These are phyloP conservation scores for Diaporthe citriasiana DNA, from an alignment of 2,329 filamentous ascomycete genomes.

Conservation along the genomic window DNA sequence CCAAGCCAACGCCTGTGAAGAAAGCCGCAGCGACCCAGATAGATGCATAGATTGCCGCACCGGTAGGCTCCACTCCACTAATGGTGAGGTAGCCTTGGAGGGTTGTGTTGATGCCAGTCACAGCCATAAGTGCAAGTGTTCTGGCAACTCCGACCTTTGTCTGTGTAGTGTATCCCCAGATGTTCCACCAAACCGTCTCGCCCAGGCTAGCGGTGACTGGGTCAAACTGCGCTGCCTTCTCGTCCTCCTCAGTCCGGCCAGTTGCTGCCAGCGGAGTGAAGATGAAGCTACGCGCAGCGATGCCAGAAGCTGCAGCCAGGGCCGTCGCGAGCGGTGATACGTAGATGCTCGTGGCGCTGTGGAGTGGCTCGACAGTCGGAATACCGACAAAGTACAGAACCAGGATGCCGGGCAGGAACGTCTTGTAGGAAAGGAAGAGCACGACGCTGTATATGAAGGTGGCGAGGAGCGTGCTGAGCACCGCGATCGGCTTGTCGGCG, in stretches of 20 bases:
- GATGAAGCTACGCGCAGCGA: constrained; percentile 81
- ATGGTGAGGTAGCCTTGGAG: constrained; percentile 77
- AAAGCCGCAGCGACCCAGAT: constrained; percentile 80
- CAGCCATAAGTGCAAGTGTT: constrained; percentile 70
- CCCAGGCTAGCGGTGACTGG: constrained; percentile 74
- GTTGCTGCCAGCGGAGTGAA: constrained; percentile 77
- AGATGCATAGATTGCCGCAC: constrained; percentile 79
- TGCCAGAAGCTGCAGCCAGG: constrained; percentile 70
- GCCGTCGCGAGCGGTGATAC: constrained; percentile 68
- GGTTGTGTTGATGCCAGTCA: constrained; percentile 72
- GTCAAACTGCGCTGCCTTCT: constrained; percentile 69
- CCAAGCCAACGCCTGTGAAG: constrained; percentile 70
- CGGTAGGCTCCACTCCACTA: constrained; percentile 76
- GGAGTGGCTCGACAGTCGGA: constrained; percentile 75
- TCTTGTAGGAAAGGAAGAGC: constrained; percentile 77
- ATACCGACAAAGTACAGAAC: constrained; percentile 82
- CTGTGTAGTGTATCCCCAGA: constrained; percentile 77
- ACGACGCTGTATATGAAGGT: constrained; percentile 81
- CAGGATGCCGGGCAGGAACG: constrained; percentile 79
- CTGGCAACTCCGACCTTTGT: constrained; percentile 75
- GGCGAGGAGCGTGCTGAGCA: constrained; percentile 77
- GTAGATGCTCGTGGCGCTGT: constrained; percentile 70
- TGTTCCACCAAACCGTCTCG: constrained; percentile 79
- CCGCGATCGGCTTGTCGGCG: constrained; percentile 71
- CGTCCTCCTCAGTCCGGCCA: constrained; percentile 63